Evolutionary conservation across 352 stramenopile genomes (phyloP), one percentile per base, ranked within the genome.

Genomic region (Aphanomyces stellatus): DNA sequence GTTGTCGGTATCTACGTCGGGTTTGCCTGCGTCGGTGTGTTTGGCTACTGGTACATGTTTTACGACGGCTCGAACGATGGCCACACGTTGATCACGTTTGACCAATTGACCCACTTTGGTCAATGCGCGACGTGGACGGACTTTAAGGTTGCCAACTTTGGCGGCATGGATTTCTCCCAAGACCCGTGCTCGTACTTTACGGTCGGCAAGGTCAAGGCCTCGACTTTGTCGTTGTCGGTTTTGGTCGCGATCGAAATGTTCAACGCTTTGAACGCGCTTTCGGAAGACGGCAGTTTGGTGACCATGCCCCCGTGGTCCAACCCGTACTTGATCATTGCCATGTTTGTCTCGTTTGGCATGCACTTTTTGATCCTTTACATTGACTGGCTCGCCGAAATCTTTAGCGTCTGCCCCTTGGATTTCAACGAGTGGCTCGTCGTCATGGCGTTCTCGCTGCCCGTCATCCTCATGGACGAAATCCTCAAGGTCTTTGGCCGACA

Each of bases 181-280:
- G 83, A 96, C 73, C 88, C 91, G 73, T 97, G 90, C 79, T 82
- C 82, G 30, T 97, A 97, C 84, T 97, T 97, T 74, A 95, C 88
- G 53, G 85, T 96, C 19, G 91, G 89, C 69, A 97, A 97, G 76
- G 81, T 88, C 65, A 88, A 85, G 69, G 90, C 93, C 35, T 97
- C 90, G 70, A 98, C 93, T 34, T 76, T 98, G 22, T 97, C 90
- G 65, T 78, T 98, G 11, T 96, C 89, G 35, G 91, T 98, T 33
- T 71, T 98, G 61, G 93, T 98, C 30, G 85, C 89, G 2, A 97
- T 98, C 62, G 93, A 98, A 76, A 98, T 98, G 93, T 91, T 98
- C 70, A 98, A 98, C 70, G 90, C 90, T 8, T 68, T 98, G 48
- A 98, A 98, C 79, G 93, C 93, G 46, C 81, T 97, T 4, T 96